A percentile compares a stretch with the other conserved stretches of the same genome.
Conservation (phyloP, 176 grass and related monocot genomes). For the Aegilops speltoides region DNA sequence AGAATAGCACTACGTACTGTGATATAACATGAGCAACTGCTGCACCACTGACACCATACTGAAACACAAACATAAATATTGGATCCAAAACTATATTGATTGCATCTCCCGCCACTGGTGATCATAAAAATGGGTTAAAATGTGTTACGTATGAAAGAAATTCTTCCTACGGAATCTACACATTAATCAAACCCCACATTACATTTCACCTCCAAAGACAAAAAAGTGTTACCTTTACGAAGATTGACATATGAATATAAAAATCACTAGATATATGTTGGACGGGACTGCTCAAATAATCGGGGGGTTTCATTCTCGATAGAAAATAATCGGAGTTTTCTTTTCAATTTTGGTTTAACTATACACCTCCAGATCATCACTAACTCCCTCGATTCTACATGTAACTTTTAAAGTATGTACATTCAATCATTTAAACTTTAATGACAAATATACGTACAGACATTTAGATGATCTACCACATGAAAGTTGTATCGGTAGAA, state of each 20-base stretch:
- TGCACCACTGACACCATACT: conserved; percentile 80
- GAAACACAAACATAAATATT: conserved; percentile 91
- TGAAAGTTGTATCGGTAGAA: neutral
- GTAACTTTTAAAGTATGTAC: neutral
- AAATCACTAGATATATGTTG: neutral
- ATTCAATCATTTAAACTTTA: neutral
- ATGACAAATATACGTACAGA: neutral
- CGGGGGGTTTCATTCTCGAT: neutral
- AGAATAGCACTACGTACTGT: conserved; percentile 65
- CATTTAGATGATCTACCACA: neutral
- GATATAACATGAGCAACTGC: conserved; percentile 98
- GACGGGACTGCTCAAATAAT: neutral
- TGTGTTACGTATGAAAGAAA: neutral
- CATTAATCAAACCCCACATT: neutral
- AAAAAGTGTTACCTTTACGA: neutral
- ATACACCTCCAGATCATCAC: neutral
- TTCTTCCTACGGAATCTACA: neutral
- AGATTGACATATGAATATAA: neutral
- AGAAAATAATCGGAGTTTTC: too few species aligned
- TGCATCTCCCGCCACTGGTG: conserved; percentile 73
- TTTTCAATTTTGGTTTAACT: neutral
- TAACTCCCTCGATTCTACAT: neutral
- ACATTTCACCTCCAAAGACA: neutral
- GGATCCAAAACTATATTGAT: conserved; percentile 88
- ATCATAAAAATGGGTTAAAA: conserved; percentile 17